Conservation (phyloP, 73 alveolate genomes). For the Blepharisma stoltei region DNA sequence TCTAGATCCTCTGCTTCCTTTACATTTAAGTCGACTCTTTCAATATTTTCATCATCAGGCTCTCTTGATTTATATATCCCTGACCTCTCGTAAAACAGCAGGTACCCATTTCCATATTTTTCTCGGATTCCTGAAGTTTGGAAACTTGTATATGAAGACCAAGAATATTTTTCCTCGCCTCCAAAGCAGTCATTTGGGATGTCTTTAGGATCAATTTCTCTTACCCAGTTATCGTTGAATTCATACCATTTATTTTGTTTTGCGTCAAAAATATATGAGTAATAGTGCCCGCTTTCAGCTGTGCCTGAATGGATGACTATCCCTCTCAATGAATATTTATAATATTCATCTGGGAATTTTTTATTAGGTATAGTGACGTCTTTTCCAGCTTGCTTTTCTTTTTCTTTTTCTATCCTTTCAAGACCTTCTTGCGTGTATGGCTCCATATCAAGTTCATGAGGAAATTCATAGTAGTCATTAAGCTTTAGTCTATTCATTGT, state of each 20-base stretch:
- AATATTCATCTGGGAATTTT: slow-evolving; percentile 70
- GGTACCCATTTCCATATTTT: slow-evolving; percentile 84
- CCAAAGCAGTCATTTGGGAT: slow-evolving; percentile 95
- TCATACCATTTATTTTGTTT: slow-evolving; percentile 48
- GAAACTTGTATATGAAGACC: slow-evolving; percentile 21
- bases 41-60: neutral
- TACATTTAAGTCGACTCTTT: neutral
- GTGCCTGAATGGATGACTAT: slow-evolving; percentile 96
- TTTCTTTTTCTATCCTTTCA: slow-evolving; percentile 65
- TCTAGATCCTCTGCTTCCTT: neutral
- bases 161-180: slow-evolving; percentile 60
- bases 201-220: slow-evolving; percentile 72
- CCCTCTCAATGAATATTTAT: slow-evolving; percentile 85
- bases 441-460: slow-evolving; percentile 86
- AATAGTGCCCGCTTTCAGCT: slow-evolving; percentile 97
- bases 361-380: slow-evolving; percentile 39
- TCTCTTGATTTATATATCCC: slow-evolving; percentile 3
- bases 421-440: slow-evolving; percentile 94
- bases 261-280: slow-evolving; percentile 69
- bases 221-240: slow-evolving; percentile 56
- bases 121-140: slow-evolving; percentile 25
- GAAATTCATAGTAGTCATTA: slow-evolving; percentile 96
- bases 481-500: slow-evolving; percentile 85
- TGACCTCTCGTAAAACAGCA: slow-evolving; percentile 88
- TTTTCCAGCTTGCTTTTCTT: slow-evolving; percentile 60